Evolutionary conservation across 2,329 filamentous ascomycete species (phyloP), one percentile per base, ranked within the genome.

Genomic region (Scedosporium minutisporum): DNA sequence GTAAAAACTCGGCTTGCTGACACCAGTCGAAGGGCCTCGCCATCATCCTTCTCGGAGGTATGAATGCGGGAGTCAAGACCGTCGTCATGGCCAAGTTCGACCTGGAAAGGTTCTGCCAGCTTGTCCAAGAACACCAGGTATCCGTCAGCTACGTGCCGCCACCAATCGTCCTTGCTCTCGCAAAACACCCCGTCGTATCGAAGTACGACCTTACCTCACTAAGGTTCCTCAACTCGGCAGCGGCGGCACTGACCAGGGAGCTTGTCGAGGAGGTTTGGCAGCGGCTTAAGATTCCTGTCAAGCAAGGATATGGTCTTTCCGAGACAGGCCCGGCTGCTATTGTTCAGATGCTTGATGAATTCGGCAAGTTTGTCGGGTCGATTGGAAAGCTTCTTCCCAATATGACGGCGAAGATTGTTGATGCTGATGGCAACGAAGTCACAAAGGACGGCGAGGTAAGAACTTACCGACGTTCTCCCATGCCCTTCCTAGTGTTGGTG

Each of bases 291-390:
- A 80, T 96, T 21, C 87, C 88, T 2, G 86, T 96, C 65, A 97
- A 96, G 79, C 93, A 97, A 75, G 93, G 90, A 18, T 97, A 96
- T 71, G 93, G 93, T 0, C 81, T 97, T 4, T 91, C 87, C 4
- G 93, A 97, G 77, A 96, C 91, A 14, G 87, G 87, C 27, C 92
- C 93, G 0, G 88, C 86, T 0, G 90, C 90, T 0, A 87, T 91
- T 68, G 84, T 85, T 9, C 90, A 92, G 74, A 77, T 81, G 6
- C 87, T 90, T 79, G 83, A 85, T 42, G 87, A 91, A 67, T 97
- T 92, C 91, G 78, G 85, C 65, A 85, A 81, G 59, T 85, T 83
- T 57, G 87, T 93, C 67, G 93, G 92, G 21, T 88, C 88, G 0
- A 90, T 93, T 0, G 93, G 93, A 12, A 84, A 82, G 55, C 77